phyloP scores from a whole-genome alignment of 805 yeast genomes.

The Dipodascus geniculatus region DNA sequence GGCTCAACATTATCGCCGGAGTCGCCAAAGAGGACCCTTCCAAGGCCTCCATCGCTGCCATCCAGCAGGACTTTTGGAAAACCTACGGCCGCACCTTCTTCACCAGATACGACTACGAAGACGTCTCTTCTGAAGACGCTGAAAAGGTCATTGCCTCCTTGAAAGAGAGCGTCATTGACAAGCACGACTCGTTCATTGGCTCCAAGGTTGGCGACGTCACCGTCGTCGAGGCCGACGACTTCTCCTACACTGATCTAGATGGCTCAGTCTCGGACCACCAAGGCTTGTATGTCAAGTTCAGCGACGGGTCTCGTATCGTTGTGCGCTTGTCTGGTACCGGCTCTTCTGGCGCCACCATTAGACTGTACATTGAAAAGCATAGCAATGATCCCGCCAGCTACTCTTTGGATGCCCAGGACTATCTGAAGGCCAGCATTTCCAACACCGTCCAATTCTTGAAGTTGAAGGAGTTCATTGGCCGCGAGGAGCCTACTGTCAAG shows the following conservation, averaged over 20 bases:
- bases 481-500: conserved; percentile 78
- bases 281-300: conserved; percentile 76
- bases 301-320: conserved; percentile 73
- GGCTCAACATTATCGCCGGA: conserved; percentile 91
- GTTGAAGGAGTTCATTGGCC: conserved; percentile 64
- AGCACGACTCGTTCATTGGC: conserved; percentile 36
- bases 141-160: conserved; percentile 47
- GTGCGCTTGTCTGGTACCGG: conserved; percentile 95
- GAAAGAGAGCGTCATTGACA: conserved; percentile 27
- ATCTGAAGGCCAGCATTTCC: conserved; percentile 48
- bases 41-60: conserved; percentile 59
- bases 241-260: conserved; percentile 86
- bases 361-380: conserved; percentile 83
- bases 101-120: conserved; percentile 90
- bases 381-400: conserved; percentile 44
- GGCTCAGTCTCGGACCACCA: conserved; percentile 82
- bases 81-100: conserved; percentile 95
- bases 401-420: conserved; percentile 49
- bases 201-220: conserved; percentile 37
- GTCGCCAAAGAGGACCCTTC: conserved; percentile 51
- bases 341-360: conserved; percentile 92
- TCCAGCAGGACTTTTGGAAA: conserved; percentile 79
- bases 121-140: conserved; percentile 69
- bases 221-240: conserved; percentile 73
- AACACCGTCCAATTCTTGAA: conserved; percentile 56